Conservation (phyloP, 2,329 filamentous ascomycete species). For the Seiridium cupressi region DNA sequence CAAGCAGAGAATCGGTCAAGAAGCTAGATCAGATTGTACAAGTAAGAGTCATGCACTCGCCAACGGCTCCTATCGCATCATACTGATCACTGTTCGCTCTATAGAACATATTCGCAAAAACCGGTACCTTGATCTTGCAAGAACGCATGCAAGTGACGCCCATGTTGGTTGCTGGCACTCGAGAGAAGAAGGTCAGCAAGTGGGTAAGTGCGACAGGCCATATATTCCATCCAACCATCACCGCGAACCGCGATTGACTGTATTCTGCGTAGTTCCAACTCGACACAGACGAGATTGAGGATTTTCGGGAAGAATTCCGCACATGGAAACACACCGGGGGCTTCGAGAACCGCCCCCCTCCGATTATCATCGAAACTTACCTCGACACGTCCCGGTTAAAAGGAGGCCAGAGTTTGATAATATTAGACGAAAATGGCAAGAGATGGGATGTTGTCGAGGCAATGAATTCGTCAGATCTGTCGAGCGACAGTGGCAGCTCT, state of each 20-base stretch:
- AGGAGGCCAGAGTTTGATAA: constrained; percentile 81
- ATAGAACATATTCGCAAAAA: constrained; percentile 90
- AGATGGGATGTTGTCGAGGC: constrained; percentile 90
- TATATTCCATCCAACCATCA: too few species aligned
- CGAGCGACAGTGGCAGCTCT: constrained; percentile 48
- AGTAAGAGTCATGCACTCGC: constrained; percentile 44
- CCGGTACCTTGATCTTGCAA: constrained; percentile 78
- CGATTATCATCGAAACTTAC: constrained; percentile 87
- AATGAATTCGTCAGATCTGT: constrained; percentile 62
- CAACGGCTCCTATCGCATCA: neutral
- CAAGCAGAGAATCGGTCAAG: constrained; percentile 65
- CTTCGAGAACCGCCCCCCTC: constrained; percentile 73
- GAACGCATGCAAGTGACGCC: constrained; percentile 67
- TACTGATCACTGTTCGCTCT: neutral
- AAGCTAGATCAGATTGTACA: constrained; percentile 94
- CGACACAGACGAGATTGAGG: constrained; percentile 88
- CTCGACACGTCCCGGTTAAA: constrained; percentile 77
- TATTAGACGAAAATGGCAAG: constrained; percentile 85
- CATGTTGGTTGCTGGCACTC: constrained; percentile 23
- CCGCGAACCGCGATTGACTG: constrained; percentile 11
- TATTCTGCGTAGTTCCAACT: constrained; percentile 75
- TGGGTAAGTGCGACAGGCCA: constrained; percentile 22
- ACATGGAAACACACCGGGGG: constrained; percentile 81
- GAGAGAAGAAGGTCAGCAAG: constrained; percentile 28
- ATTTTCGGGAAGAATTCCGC: constrained; percentile 76